Percentiles rank a stretch among this genome's conserved stretches.
phyloP scores from a whole-genome alignment of 192 early-diverging fungal genomes.

The Backusella circina region DNA sequence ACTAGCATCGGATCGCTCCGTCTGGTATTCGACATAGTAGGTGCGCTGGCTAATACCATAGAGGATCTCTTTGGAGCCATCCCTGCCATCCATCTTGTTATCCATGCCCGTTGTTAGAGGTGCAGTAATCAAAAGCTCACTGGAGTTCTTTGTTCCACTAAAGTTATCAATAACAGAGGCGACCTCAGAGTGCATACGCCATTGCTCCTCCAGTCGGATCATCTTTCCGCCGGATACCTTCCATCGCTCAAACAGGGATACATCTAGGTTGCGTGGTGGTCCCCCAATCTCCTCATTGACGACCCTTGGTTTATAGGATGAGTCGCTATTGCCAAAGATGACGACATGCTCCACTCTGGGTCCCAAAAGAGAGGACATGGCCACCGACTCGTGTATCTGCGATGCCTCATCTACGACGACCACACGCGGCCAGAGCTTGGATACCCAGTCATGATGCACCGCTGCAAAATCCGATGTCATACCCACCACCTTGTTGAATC shows the following conservation, averaged over 20 bases:
- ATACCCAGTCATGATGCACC: slow-evolving; percentile 18
- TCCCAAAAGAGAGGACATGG: neutral
- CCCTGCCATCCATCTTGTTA: neutral
- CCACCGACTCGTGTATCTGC: slow-evolving; percentile 6
- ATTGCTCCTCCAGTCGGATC: slow-evolving; percentile 22
- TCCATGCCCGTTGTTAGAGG: neutral
- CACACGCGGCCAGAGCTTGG: neutral
- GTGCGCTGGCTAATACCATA: neutral
- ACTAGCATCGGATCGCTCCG: neutral
- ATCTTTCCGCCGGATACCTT: slow-evolving; percentile 1
- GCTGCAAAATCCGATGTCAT: slow-evolving; percentile 32
- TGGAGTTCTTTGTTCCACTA: neutral
- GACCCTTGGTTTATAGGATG: neutral
- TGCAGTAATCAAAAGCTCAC: neutral
- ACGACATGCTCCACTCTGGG: slow-evolving; percentile 26
- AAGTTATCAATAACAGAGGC: neutral
- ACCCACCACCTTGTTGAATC: slow-evolving; percentile 26
- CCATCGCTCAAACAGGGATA: slow-evolving; percentile 30
- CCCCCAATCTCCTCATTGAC: neutral
- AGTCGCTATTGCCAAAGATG: slow-evolving; percentile 16
- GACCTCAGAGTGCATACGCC: slow-evolving; percentile 16
- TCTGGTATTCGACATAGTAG: neutral
- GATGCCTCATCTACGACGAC: slow-evolving; percentile 27
- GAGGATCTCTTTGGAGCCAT: neutral
- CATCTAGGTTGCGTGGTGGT: neutral